A percentile compares a stretch with the other conserved stretches of the same genome.
These are phyloP conservation scores for Tritrichomonas foetus DNA, from an alignment of 208 protist species.

Conservation along the genomic window DNA sequence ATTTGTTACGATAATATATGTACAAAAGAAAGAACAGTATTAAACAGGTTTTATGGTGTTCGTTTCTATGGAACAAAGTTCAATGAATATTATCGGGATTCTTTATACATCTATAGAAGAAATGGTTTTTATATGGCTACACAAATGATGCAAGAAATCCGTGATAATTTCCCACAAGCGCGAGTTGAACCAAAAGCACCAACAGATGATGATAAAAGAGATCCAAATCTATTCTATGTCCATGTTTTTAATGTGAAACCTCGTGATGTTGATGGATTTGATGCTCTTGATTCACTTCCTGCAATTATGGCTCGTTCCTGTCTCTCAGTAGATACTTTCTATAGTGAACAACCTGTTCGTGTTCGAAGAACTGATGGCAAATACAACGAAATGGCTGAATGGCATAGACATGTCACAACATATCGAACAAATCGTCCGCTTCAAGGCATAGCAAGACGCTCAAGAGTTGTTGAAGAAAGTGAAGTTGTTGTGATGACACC, in stretches of 20 bases:
- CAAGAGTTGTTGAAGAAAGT: not conserved
- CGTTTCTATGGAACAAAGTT: not conserved
- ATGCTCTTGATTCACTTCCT: not conserved
- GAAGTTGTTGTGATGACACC: not conserved
- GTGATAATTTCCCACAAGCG: not conserved
- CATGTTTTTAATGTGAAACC: conserved; percentile 22
- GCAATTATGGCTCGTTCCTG: not conserved
- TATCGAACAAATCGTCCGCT: not conserved
- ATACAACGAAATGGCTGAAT: conserved; percentile 32
- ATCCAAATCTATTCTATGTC: not conserved
- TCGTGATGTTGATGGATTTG: not conserved
- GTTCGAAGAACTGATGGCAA: not conserved
- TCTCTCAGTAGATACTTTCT: not conserved
- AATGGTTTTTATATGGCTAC: not conserved
- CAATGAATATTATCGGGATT: not conserved
- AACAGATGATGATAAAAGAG: not conserved
- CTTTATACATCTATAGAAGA: not conserved
- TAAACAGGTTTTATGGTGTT: not conserved
- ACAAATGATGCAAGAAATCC: not conserved
- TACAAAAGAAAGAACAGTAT: not conserved
- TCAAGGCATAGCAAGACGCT: not conserved
- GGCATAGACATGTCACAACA: not conserved
- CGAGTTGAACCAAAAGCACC: not conserved
- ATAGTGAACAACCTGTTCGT: not conserved
- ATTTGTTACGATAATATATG: not conserved